Conservation (phyloP, 192 early-diverging fungal genomes). For the Backusella luteola region DNA sequence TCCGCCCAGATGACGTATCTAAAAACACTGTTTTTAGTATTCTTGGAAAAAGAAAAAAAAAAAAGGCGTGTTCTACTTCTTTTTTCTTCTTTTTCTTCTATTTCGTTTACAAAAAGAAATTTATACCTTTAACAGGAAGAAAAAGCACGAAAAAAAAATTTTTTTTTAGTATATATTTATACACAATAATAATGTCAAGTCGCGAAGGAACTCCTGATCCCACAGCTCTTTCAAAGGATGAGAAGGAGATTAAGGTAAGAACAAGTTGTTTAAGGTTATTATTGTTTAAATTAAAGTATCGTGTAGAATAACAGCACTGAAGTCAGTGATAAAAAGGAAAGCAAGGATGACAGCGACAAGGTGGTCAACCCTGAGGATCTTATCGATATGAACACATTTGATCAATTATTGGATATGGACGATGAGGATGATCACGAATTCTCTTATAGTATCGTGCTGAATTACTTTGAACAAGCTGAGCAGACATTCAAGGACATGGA, state of each 20-base stretch:
- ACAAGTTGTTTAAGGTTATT: neutral
- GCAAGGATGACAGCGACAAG: conserved; percentile 2
- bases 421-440: conserved; percentile 84
- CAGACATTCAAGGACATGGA: conserved; percentile 79
- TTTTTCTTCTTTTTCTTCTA: conserved; percentile 1
- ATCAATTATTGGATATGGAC: conserved; percentile 91
- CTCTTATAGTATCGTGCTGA: conserved; percentile 68
- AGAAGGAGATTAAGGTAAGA: conserved; percentile 12
- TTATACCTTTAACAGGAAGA: neutral
- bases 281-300: neutral
- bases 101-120: neutral
- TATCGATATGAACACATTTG: conserved; percentile 79
- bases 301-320: neutral
- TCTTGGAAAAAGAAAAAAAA: neutral
- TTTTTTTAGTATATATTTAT: neutral
- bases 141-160: neutral
- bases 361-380: conserved; percentile 50
- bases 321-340: neutral
- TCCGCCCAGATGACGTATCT: neutral
- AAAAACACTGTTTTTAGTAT: neutral
- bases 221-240: neutral
- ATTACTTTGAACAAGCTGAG: conserved; percentile 87
- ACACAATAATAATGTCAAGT: neutral
- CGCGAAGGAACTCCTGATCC: conserved; percentile 14
- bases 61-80: neutral